Evolutionary conservation across 1,139 yeast genomes (phyloP).

Genomic region (Zygosaccharomyces sapae): DNA sequence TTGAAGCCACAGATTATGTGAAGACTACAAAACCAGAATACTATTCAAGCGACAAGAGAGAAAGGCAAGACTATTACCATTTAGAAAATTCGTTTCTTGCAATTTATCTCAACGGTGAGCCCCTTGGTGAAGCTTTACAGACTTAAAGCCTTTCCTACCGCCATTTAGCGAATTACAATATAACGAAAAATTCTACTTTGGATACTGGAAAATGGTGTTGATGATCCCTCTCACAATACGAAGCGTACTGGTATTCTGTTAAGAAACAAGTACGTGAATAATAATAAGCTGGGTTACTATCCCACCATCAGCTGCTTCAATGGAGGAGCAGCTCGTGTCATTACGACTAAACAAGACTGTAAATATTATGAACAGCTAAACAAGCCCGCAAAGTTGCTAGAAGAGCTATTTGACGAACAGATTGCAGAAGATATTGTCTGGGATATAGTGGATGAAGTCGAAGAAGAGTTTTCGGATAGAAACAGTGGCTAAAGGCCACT

Average conservation of each 20-base stretch:
- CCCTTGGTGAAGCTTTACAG: constrained; percentile 64
- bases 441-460: constrained; percentile 84
- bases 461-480: constrained; percentile 42
- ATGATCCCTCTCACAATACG: constrained; percentile 6
- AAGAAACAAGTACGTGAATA: constrained; percentile 52
- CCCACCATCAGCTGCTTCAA: constrained; percentile 84
- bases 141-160: constrained; percentile 74
- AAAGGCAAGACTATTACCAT: constrained; percentile 27
- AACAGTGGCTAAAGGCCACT: background rate
- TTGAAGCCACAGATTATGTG: constrained; percentile 82
- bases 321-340: constrained; percentile 61
- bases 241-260: constrained; percentile 35
- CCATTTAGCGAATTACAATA: constrained; percentile 53
- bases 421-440: constrained; percentile 78
- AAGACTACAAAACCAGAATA: constrained; percentile 49
- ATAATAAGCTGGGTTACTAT: constrained; percentile 83
- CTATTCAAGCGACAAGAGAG: constrained; percentile 28
- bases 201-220: constrained; percentile 41
- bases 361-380: constrained; percentile 42
- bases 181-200: constrained; percentile 39
- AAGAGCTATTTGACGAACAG: constrained; percentile 61
- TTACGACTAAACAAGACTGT: constrained; percentile 21
- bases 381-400: constrained; percentile 42
- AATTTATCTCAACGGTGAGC: constrained; percentile 73
- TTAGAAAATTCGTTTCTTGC: constrained; percentile 41